Evolutionary conservation across 371 early-diverging fungal genomes (phyloP).

Genomic region (Furculomyces boomerangus): DNA sequence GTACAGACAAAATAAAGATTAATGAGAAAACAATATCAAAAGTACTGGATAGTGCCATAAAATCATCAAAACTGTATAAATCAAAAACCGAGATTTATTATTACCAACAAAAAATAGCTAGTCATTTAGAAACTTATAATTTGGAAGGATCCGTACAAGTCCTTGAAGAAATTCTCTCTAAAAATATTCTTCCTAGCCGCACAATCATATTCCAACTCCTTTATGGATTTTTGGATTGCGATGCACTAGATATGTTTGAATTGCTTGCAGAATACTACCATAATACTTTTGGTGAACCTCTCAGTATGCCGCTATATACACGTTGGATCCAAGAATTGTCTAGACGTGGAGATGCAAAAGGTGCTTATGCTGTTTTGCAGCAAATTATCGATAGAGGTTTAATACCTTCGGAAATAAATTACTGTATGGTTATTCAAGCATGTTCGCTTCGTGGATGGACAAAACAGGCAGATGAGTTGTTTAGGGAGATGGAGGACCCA

Average conservation of each 20-base stretch:
- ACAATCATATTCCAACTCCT: slow-evolving; percentile 9
- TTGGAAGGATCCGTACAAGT: slow-evolving; percentile 9
- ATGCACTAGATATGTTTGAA: slow-evolving; percentile 21
- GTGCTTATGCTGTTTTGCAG: slow-evolving; percentile 17
- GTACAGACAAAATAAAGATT: neutral
- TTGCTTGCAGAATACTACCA: slow-evolving; percentile 10
- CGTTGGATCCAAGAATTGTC: slow-evolving; percentile 18
- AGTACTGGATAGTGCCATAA: neutral
- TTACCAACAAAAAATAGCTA: slow-evolving; percentile 8
- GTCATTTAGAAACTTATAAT: slow-evolving; percentile 8
- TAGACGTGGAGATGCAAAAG: slow-evolving; percentile 17
- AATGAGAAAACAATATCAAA: neutral
- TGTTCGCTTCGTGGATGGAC: slow-evolving; percentile 16
- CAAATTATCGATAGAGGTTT: slow-evolving; percentile 18
- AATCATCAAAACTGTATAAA: neutral
- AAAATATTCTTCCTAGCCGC: slow-evolving; percentile 5
- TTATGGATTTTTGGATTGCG: slow-evolving; percentile 14
- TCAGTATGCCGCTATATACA: slow-evolving; percentile 16
- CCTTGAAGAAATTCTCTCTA: slow-evolving; percentile 9
- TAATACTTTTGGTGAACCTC: slow-evolving; percentile 10
- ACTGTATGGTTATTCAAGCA: slow-evolving; percentile 16
- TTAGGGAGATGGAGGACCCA: slow-evolving; percentile 14
- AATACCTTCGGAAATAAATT: slow-evolving; percentile 18
- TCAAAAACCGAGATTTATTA: neutral
- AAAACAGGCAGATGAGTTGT: slow-evolving; percentile 15